A percentile compares a stretch with the other conserved stretches of the same genome.
These are phyloP conservation scores for Saccharomyces kudriavzevii DNA, from an alignment of 805 yeast species.

Conservation along the genomic window DNA sequence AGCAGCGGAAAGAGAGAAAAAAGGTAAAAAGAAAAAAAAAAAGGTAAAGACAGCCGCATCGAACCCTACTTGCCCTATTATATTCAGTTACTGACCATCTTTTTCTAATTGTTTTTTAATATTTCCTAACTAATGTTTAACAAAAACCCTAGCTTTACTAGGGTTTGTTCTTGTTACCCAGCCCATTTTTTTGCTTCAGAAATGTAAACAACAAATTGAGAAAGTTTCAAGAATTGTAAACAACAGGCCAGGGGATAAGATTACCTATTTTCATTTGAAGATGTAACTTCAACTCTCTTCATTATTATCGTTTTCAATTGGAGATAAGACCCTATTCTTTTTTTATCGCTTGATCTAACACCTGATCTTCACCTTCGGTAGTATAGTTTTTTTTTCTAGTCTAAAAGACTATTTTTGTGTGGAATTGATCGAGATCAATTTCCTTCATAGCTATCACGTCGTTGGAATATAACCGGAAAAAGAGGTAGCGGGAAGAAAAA, in stretches of 20 bases:
- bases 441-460: neutral
- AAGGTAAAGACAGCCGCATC: neutral
- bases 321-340: neutral
- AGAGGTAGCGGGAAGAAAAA: neutral
- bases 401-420: neutral
- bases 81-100: neutral
- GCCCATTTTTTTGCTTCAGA: neutral
- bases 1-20: neutral
- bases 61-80: neutral
- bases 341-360: neutral
- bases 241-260: neutral
- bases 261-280: neutral
- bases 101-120: too few species aligned
- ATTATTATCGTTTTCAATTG: neutral
- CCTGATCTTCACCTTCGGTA: neutral
- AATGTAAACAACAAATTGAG: neutral
- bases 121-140: neutral
- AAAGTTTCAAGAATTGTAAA: neutral
- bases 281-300: neutral
- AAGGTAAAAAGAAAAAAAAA: neutral
- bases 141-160: neutral
- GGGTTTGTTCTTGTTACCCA: neutral
- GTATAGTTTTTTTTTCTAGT: neutral
- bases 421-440: neutral
- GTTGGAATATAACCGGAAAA: neutral